phyloP scores from a whole-genome alignment of 1,139 yeast genomes.

The Candida freyschussii region DNA sequence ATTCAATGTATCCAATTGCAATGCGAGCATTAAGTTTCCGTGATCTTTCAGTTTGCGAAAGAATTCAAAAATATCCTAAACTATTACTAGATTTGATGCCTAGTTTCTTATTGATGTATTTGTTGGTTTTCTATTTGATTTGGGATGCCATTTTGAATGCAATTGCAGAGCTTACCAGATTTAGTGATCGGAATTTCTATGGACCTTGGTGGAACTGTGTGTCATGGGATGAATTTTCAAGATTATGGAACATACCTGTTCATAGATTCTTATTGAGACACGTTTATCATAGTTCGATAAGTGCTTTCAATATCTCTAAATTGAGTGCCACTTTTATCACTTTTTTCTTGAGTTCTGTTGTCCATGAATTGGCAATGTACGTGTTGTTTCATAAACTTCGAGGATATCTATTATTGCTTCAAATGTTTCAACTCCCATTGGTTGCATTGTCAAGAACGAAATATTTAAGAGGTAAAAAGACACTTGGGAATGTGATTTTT shows the following conservation, averaged over 20 bases:
- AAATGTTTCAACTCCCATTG: slow-evolving; percentile 71
- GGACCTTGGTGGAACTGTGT: slow-evolving; percentile 98
- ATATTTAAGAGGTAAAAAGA: slow-evolving; percentile 47
- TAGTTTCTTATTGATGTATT: slow-evolving; percentile 67
- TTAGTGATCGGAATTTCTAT: slow-evolving; percentile 88
- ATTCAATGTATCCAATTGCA: slow-evolving; percentile 72
- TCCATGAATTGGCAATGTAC: slow-evolving; percentile 92
- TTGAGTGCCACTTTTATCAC: slow-evolving; percentile 72
- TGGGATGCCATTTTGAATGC: slow-evolving; percentile 93
- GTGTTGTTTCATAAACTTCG: slow-evolving; percentile 76
- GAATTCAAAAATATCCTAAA: slow-evolving; percentile 50
- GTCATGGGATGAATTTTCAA: slow-evolving; percentile 89
- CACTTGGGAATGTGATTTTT: slow-evolving; percentile 76
- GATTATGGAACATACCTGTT: slow-evolving; percentile 96
- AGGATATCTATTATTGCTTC: slow-evolving; percentile 74
- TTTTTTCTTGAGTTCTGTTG: slow-evolving; percentile 70
- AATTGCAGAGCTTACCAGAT: slow-evolving; percentile 79
- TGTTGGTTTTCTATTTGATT: slow-evolving; percentile 78
- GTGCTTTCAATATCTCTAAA: slow-evolving; percentile 66
- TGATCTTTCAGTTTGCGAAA: slow-evolving; percentile 40
- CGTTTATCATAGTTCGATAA: slow-evolving; percentile 87
- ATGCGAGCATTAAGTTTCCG: slow-evolving; percentile 51
- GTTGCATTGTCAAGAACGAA: slow-evolving; percentile 49
- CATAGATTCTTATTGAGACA: slow-evolving; percentile 86
- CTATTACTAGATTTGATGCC: slow-evolving; percentile 74